Evolutionary conservation across 192 early-diverging fungal genomes (phyloP).

Genomic region (Podila epigama): DNA sequence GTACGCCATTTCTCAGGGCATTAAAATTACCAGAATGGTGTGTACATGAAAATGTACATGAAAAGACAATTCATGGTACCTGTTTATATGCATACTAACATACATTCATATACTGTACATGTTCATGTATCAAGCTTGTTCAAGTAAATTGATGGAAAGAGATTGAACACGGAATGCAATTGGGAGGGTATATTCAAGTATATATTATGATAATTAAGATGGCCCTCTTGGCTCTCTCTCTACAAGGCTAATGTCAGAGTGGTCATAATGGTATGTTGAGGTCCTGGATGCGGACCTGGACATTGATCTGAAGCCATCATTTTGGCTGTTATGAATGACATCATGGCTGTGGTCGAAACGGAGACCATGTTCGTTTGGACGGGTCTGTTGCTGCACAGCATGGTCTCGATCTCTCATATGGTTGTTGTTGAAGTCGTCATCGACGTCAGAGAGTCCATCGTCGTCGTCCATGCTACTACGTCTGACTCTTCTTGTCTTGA

Average conservation of each 20-base stretch:
- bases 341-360: slow-evolving; percentile 25
- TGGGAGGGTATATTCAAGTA: neutral
- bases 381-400: neutral
- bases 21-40: too few relatives aligned
- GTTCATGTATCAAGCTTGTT: too few relatives aligned
- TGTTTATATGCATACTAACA: too few relatives aligned
- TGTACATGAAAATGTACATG: too few relatives aligned
- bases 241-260: neutral
- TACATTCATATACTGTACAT: too few relatives aligned
- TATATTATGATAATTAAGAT: neutral
- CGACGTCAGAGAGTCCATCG: neutral
- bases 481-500: neutral
- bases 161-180: neutral
- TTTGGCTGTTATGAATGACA: neutral
- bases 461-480: slow-evolving; percentile 7
- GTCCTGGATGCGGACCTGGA: too few relatives aligned
- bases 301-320: too few relatives aligned
- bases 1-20: too few relatives aligned
- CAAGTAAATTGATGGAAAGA: too few relatives aligned
- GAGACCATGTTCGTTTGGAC: slow-evolving; percentile 1
- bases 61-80: too few relatives aligned
- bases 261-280: neutral
- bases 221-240: too few relatives aligned
- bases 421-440: too few relatives aligned
- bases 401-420: neutral